These are phyloP conservation scores for Colletotrichum liriopes DNA, from an alignment of 2,329 filamentous ascomycete species.

Conservation along the genomic window DNA sequence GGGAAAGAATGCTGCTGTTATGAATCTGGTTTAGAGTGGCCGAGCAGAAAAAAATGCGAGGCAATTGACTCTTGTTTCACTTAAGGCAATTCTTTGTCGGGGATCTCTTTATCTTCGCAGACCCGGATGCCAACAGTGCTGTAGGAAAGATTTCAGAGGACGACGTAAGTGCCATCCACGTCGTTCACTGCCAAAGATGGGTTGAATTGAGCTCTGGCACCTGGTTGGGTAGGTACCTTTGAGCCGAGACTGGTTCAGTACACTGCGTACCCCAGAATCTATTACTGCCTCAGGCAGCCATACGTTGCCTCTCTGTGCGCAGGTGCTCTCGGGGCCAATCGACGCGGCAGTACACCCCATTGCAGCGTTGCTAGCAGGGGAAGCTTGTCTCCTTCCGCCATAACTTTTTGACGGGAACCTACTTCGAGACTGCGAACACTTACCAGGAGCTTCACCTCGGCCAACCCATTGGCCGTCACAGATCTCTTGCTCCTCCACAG, in stretches of 20 bases:
- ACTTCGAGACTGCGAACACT: slow-evolving; percentile 24
- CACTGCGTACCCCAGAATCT: neutral
- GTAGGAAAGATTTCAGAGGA: no score
- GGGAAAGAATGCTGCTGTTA: slow-evolving; percentile 40
- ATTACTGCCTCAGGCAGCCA: slow-evolving; percentile 42
- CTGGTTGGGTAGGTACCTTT: neutral
- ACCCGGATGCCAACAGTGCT: neutral
- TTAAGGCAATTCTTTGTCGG: neutral
- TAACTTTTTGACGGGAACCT: slow-evolving; percentile 40
- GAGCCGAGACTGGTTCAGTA: neutral
- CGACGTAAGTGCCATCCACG: neutral
- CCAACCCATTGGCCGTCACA: slow-evolving; percentile 1
- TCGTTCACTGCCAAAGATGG: neutral
- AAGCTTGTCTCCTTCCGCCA: slow-evolving; percentile 33
- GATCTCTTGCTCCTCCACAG: neutral
- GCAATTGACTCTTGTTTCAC: neutral
- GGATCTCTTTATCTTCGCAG: neutral
- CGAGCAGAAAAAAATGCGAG: slow-evolving; percentile 23
- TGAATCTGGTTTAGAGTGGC: slow-evolving; percentile 29
- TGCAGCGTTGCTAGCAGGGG: slow-evolving; percentile 36
- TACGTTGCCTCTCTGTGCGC: neutral
- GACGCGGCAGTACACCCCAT: slow-evolving; percentile 7
- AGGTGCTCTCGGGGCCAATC: slow-evolving; percentile 11
- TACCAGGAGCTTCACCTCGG: neutral
- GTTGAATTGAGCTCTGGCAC: neutral